Conservation (phyloP, 768 basidiomycete species). For the Psilocybe cubensis region DNA sequence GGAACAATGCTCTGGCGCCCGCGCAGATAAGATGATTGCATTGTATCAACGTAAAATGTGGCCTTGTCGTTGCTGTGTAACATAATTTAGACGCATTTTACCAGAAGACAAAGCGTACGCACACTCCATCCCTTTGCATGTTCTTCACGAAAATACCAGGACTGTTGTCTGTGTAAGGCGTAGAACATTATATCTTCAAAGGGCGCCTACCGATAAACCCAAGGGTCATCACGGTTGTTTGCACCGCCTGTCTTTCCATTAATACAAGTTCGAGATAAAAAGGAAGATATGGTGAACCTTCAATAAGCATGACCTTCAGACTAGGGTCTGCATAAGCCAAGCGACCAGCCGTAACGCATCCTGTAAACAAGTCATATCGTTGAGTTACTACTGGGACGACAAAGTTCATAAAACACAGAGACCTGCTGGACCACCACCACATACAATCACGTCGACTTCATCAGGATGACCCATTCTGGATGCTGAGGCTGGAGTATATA, state of each 20-base stretch:
- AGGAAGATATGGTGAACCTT: constrained; percentile 25
- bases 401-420: neutral
- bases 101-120: constrained; percentile 21
- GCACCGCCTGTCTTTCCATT: constrained; percentile 50
- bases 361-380: constrained; percentile 25
- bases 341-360: constrained; percentile 70
- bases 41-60: constrained; percentile 70
- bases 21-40: constrained; percentile 58
- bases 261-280: neutral
- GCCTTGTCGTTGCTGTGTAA: constrained; percentile 67
- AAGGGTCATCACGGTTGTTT: constrained; percentile 75
- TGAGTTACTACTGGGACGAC: neutral
- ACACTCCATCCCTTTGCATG: constrained; percentile 74
- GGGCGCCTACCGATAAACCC: constrained; percentile 60
- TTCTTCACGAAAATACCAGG: constrained; percentile 73
- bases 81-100: neutral
- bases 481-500: constrained; percentile 1
- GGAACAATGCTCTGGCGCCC: constrained; percentile 71
- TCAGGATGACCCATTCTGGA: constrained; percentile 57
- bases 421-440: constrained; percentile 72
- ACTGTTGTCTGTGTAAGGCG: constrained; percentile 27
- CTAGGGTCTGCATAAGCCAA: constrained; percentile 73
- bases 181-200: neutral
- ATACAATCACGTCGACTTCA: constrained; percentile 75
- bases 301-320: constrained; percentile 76